phyloP scores from a whole-genome alignment of 177 flowering plant genomes.

The Vitis hybrid region DNA sequence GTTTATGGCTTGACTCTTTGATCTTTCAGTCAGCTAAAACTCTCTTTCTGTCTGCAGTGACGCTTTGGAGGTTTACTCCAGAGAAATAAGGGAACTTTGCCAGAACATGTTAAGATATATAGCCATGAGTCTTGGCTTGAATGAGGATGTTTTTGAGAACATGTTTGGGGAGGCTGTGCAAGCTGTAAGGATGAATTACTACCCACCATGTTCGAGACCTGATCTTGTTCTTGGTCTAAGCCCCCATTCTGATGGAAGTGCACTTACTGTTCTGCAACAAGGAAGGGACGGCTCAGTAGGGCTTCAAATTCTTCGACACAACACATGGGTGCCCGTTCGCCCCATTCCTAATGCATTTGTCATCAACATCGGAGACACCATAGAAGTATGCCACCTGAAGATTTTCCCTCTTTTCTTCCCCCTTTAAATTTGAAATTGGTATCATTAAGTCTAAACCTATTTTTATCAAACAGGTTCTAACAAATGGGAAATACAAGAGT shows the following conservation, averaged over 20 bases:
- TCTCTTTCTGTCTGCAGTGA: constrained; percentile 43
- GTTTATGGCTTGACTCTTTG: not conserved
- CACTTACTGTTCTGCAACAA: constrained; percentile 82
- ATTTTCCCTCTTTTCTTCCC: not conserved
- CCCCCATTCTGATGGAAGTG: constrained; percentile 95
- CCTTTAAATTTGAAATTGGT: not conserved
- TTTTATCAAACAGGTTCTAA: constrained; percentile 63
- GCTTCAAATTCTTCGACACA: constrained; percentile 76
- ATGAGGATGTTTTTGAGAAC: constrained; percentile 40
- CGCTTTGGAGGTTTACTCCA: constrained; percentile 59
- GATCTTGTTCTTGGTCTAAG: constrained; percentile 84
- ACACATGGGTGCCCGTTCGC: constrained; percentile 66
- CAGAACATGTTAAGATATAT: constrained; percentile 50
- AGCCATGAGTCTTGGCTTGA: constrained; percentile 59
- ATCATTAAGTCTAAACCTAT: not conserved
- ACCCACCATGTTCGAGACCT: constrained; percentile 89
- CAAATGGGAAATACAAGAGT: constrained; percentile 89
- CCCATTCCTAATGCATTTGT: constrained; percentile 71
- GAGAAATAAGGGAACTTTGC: constrained; percentile 59
- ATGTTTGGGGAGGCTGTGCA: constrained; percentile 75
- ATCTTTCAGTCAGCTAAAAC: not conserved
- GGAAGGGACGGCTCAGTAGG: constrained; percentile 61
- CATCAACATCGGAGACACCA: constrained; percentile 85
- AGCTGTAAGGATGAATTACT: constrained; percentile 90
- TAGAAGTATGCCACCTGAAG: constrained; percentile 48